Base-by-base conservation (phyloP, 345 rosid genomes). In the Tarenaya hassleriana region DNA sequence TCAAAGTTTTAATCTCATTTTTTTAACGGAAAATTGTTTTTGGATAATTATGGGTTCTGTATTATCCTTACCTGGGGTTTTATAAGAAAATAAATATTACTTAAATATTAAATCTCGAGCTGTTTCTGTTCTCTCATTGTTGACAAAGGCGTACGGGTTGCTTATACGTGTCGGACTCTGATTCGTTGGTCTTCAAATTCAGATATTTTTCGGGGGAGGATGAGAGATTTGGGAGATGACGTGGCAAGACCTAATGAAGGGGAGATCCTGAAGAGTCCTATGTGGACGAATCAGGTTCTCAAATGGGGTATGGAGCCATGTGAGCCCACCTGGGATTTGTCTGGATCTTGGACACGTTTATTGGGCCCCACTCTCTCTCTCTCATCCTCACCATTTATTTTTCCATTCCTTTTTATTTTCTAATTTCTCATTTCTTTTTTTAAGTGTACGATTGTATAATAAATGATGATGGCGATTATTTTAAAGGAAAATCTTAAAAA, bases 261-360 rank as follows among this genome's bases (percentile, higher is more conserved):
- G 16, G 61, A 45, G 95, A 76, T 67, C 62, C 73, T 19, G 19
- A 17, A 43, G 32, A 0, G 15, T 73, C 81, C 69, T 44, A 73
- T 75, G 66, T 83, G 95, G 84, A 67, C 38, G 44, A 67, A 51
- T 74, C 56, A 16, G 47, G 67, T 64, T 80, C 86, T 62, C 29
- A n/a, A 56, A 27, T 0, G 39, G 40, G 42, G 41, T 12, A 8
- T 4, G 3, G 5, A 46, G 32, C 79, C 84, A 77, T 77, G 82
- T 83, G 91, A 70, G 15, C 47, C 63, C 80, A 63, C 76, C 68
- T 58, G 70, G 39, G 56, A 16, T 42, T 41, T 57, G 43, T 37
- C 54, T 49, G 45, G 38, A 39, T 37, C 56, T 14, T 39, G 41
- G 19, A 66, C 73, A 73, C 38, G 73, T 64, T 60, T 4, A 16